These are phyloP conservation scores for Penicillium verhagenii DNA, from an alignment of 495 filamentous ascomycete species.

Conservation along the genomic window DNA sequence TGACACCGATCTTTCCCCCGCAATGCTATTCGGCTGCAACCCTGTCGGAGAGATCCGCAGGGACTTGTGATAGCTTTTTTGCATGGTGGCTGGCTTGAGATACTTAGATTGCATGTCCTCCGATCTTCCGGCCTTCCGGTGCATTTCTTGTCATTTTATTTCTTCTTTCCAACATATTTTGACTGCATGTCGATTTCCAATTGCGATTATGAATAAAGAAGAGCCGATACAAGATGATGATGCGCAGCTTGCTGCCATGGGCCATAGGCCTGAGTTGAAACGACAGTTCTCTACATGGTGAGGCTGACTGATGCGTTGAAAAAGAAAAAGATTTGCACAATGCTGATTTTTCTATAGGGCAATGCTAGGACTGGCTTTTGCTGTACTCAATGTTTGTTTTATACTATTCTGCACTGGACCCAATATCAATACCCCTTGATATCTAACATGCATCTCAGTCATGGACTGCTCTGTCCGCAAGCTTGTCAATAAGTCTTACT, in stretches of 20 bases:
- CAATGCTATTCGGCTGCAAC: conserved; percentile 13
- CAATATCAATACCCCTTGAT: not conserved
- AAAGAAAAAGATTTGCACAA: not conserved
- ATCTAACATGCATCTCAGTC: conserved; percentile 22
- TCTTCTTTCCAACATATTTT: not conserved
- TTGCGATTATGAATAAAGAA: conserved; percentile 18
- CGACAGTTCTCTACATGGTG: conserved; percentile 49
- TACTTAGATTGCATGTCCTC: conserved; percentile 5
- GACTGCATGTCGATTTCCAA: not conserved
- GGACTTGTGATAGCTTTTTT: conserved; percentile 6
- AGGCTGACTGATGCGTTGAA: not conserved
- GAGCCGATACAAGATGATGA: conserved; percentile 35
- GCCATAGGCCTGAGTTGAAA: conserved; percentile 59
- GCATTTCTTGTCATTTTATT: not conserved
- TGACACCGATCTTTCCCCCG: conserved; percentile 13
- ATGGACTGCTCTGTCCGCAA: conserved; percentile 47
- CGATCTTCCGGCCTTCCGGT: not conserved
- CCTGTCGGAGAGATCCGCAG: conserved; percentile 19
- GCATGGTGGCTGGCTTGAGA: not conserved
- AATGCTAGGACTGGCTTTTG: conserved; percentile 49
- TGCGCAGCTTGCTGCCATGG: conserved; percentile 54
- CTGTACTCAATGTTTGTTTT: conserved; percentile 40
- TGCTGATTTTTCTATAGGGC: conserved; percentile 19
- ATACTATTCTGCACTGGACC: conserved; percentile 2
- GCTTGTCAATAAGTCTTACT: conserved; percentile 44